phyloP scores from a whole-genome alignment of 768 basidiomycete genomes.

The Amanita jacksonii region DNA sequence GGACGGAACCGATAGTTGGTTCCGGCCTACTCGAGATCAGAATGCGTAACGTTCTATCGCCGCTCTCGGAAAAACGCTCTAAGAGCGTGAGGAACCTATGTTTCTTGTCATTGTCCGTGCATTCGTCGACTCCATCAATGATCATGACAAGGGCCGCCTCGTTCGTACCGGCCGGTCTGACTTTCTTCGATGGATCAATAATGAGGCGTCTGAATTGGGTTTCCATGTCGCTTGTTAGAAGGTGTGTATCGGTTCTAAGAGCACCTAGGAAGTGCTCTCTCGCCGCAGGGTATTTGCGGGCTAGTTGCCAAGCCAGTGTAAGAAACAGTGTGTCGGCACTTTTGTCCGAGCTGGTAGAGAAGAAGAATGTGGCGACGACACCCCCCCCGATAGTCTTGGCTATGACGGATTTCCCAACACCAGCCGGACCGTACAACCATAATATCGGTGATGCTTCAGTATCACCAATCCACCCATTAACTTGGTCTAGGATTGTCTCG shows the following conservation, averaged over 20 bases:
- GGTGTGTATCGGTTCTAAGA: too few species aligned
- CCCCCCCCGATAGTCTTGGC: background rate
- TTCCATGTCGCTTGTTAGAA: too few species aligned
- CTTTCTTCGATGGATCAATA: background rate
- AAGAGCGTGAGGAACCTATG: background rate
- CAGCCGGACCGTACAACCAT: background rate
- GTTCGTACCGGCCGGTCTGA: background rate
- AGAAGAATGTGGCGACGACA: background rate
- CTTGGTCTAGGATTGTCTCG: background rate
- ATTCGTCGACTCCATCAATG: constrained; percentile 2
- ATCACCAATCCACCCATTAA: background rate
- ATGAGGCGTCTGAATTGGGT: too few species aligned
- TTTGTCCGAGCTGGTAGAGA: background rate
- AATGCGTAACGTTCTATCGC: too few species aligned
- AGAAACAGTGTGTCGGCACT: background rate
- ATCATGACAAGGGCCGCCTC: background rate
- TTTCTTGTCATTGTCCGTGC: background rate
- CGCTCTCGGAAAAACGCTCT: too few species aligned
- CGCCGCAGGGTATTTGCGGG: background rate
- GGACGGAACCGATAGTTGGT: too few species aligned
- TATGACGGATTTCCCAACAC: background rate
- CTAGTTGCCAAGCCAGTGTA: background rate
- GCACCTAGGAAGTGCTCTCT: background rate
- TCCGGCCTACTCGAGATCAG: too few species aligned
- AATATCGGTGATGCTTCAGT: too few species aligned